These are phyloP conservation scores for Yamadazyma triangularis DNA, from an alignment of 1,139 yeast species.

Conservation along the genomic window DNA sequence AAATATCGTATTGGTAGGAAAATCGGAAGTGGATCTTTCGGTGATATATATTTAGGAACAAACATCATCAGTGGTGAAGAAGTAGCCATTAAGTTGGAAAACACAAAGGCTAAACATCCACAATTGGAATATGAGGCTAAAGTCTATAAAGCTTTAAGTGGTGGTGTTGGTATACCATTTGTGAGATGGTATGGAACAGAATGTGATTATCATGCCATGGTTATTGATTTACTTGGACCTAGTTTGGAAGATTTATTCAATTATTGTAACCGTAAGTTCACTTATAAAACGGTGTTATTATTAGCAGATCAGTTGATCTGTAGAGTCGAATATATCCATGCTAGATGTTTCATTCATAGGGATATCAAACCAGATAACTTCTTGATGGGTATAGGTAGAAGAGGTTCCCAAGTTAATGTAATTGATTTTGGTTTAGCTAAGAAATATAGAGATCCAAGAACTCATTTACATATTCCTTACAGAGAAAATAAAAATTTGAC, in stretches of 20 bases:
- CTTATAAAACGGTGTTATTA: constrained; percentile 86
- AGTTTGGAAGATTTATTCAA: constrained; percentile 93
- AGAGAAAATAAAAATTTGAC: constrained; percentile 94
- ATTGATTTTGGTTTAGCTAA: constrained; percentile 98
- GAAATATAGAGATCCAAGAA: constrained; percentile 91
- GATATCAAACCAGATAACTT: constrained; percentile 96
- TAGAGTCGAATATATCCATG: constrained; percentile 92
- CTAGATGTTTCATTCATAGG: constrained; percentile 88
- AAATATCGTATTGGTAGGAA: constrained; percentile 93
- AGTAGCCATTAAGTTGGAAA: constrained; percentile 93
- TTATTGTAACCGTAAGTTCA: constrained; percentile 90
- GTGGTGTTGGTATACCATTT: constrained; percentile 97
- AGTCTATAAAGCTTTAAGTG: constrained; percentile 89
- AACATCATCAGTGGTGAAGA: constrained; percentile 95
- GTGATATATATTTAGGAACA: constrained; percentile 91
- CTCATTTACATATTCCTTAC: constrained; percentile 93
- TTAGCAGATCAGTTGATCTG: constrained; percentile 94
- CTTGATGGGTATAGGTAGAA: constrained; percentile 92
- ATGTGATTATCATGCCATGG: constrained; percentile 95
- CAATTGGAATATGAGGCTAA: constrained; percentile 96
- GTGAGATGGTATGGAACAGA: constrained; percentile 98
- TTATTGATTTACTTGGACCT: constrained; percentile 92
- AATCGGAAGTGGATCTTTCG: constrained; percentile 96
- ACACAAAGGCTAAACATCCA: constrained; percentile 89
- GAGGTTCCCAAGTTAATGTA: constrained; percentile 92